Evolutionary conservation across 106 monocot genomes (phyloP).

Genomic region (Apostasia shenzhenica): DNA sequence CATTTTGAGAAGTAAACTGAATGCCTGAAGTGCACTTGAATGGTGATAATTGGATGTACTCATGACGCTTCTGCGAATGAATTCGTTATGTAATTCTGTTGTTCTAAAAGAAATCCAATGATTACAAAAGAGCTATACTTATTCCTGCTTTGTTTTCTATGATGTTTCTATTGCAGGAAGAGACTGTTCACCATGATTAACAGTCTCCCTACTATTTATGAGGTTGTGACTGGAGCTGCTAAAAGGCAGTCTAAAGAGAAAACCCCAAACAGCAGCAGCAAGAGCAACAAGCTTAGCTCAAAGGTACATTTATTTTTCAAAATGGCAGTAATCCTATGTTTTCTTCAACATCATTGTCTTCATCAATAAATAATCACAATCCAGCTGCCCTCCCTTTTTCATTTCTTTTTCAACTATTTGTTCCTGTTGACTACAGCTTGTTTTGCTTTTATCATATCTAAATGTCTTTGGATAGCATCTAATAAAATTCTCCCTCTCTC

Average conservation of each 20-base stretch:
- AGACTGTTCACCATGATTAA: slow-evolving; percentile 74
- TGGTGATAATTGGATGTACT: too few species aligned
- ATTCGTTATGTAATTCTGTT: too few species aligned
- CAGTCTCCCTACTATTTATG: slow-evolving; percentile 66
- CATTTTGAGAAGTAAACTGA: too few species aligned
- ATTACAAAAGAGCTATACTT: too few species aligned
- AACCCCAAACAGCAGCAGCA: slow-evolving; percentile 52
- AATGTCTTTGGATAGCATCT: too few species aligned
- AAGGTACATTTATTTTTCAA: slow-evolving; percentile 29
- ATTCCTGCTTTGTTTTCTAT: too few species aligned
- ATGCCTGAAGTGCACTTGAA: too few species aligned
- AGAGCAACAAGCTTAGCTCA: slow-evolving; percentile 46
- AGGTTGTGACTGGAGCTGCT: slow-evolving; percentile 59
- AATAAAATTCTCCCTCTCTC: too few species aligned
- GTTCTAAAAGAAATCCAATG: too few species aligned
- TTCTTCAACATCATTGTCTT: background rate
- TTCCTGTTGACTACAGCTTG: background rate
- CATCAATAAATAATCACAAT: background rate
- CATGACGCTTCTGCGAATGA: too few species aligned
- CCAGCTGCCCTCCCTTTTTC: background rate
- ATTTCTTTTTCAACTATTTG: background rate
- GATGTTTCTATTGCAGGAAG: slow-evolving; percentile 27
- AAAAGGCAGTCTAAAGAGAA: slow-evolving; percentile 68
- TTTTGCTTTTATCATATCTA: too few species aligned
- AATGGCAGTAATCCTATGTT: background rate